phyloP scores from a whole-genome alignment of 1,139 yeast genomes.

The Candida sojae region DNA sequence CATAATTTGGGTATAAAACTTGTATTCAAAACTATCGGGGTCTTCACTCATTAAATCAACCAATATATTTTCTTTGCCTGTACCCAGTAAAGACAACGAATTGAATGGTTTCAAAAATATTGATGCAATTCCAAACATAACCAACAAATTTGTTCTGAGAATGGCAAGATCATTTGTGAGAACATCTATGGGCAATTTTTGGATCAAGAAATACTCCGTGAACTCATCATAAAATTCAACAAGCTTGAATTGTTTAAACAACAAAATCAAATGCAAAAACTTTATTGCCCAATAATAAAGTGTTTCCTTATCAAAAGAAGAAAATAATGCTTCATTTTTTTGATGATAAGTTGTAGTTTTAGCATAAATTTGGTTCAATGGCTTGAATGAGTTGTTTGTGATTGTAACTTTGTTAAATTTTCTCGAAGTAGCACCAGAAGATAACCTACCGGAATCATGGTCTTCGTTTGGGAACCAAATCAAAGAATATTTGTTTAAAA shows the following conservation, averaged over 20 bases:
- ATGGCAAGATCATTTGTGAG: slow-evolving; percentile 10
- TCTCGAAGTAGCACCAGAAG: slow-evolving; percentile 3
- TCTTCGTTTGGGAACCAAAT: slow-evolving; percentile 23
- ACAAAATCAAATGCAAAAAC: slow-evolving; percentile 23
- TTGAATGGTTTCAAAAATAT: slow-evolving; percentile 32
- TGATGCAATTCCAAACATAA: slow-evolving; percentile 26
- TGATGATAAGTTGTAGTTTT: slow-evolving; percentile 23
- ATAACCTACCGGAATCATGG: background rate
- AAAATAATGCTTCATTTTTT: slow-evolving; percentile 21
- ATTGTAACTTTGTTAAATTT: slow-evolving; percentile 10
- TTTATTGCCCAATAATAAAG: slow-evolving; percentile 24
- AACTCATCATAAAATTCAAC: slow-evolving; percentile 26
- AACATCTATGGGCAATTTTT: slow-evolving; percentile 9
- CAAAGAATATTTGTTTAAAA: slow-evolving; percentile 20
- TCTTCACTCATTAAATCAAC: slow-evolving; percentile 21
- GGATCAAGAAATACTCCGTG: slow-evolving; percentile 15
- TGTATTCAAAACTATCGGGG: slow-evolving; percentile 17
- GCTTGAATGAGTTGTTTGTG: slow-evolving; percentile 15
- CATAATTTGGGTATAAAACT: slow-evolving; percentile 20
- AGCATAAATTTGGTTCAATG: slow-evolving; percentile 21
- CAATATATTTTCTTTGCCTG: slow-evolving; percentile 19
- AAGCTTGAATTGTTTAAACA: slow-evolving; percentile 28
- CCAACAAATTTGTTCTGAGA: slow-evolving; percentile 23
- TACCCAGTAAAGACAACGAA: slow-evolving; percentile 23
- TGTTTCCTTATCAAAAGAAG: slow-evolving; percentile 17